Evolutionary conservation across 2,329 filamentous ascomycete genomes (phyloP).

Genomic region (Corynespora cassiicola): DNA sequence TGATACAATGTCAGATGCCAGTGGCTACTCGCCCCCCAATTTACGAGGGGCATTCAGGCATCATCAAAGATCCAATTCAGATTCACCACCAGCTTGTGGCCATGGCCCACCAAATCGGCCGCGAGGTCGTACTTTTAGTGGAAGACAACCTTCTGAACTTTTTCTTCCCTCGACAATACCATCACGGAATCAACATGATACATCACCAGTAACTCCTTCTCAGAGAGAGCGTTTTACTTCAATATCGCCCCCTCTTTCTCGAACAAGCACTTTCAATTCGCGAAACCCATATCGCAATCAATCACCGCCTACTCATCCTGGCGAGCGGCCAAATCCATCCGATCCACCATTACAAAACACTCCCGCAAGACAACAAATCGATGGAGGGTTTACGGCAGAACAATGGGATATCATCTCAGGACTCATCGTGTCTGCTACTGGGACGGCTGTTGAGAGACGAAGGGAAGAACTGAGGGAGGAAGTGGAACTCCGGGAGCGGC

Average conservation of each 20-base stretch:
- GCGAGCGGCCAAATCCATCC: conserved; percentile 2
- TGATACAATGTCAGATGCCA: conserved; percentile 8
- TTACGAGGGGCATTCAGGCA: conserved; percentile 6
- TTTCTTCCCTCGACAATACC: conserved; percentile 9
- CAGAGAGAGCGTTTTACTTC: conserved; percentile 1
- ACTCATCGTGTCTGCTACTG: conserved; percentile 8
- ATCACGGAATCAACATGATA: conserved; percentile 3
- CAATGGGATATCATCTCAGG: conserved; percentile 10
- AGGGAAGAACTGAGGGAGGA: conserved; percentile 11
- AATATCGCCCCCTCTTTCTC: conserved; percentile 7
- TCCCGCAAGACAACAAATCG: background rate
- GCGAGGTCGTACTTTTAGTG: conserved; percentile 10
- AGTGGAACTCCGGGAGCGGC: conserved; percentile 4
- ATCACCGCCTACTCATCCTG: conserved; percentile 5
- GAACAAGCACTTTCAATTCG: conserved; percentile 3
- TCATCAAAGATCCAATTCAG: conserved; percentile 9
- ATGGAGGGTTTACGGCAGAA: conserved; percentile 9
- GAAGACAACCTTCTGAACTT: conserved; percentile 10
- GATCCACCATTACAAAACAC: background rate
- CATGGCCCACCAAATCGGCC: conserved; percentile 6
- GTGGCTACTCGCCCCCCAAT: conserved; percentile 5
- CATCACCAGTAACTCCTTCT: conserved; percentile 2
- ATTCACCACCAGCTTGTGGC: conserved; percentile 5
- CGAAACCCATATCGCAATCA: conserved; percentile 10
- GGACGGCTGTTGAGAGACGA: conserved; percentile 5